These are phyloP conservation scores for Forsythia viridissima DNA, from an alignment of 257 asterid species.

Conservation along the genomic window DNA sequence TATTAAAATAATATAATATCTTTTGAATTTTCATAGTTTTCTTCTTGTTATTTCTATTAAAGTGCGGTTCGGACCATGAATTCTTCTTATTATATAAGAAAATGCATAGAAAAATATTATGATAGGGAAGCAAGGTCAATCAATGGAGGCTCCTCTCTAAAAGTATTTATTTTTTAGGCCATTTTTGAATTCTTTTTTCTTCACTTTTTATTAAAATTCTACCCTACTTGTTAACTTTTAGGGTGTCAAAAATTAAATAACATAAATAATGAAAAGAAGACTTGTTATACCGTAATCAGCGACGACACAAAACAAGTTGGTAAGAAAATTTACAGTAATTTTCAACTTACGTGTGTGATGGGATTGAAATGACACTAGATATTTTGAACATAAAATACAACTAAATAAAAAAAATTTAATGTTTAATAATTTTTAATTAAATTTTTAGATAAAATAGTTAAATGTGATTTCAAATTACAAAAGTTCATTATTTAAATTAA, in stretches of 20 bases:
- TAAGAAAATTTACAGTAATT: conserved; percentile 1
- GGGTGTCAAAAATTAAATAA: not conserved
- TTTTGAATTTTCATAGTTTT: conserved; percentile 39
- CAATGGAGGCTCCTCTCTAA: conserved; percentile 26
- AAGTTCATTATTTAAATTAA: not conserved
- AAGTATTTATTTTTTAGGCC: conserved; percentile 22
- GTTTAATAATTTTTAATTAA: not conserved
- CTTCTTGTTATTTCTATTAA: conserved; percentile 32
- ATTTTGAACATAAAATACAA: not conserved
- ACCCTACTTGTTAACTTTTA: conserved; percentile 12
- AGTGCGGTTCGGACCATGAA: not conserved
- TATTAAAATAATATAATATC: conserved; percentile 21
- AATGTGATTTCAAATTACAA: not conserved
- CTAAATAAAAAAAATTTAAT: no score
- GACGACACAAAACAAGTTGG: conserved; percentile 28
- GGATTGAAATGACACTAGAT: not conserved
- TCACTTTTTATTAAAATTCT: not conserved
- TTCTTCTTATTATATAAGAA: not conserved
- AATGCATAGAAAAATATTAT: conserved; percentile 8
- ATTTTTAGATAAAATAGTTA: not conserved
- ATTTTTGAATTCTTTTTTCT: not conserved
- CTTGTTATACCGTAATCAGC: conserved; percentile 37
- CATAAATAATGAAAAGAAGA: conserved; percentile 1
- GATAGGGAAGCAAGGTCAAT: conserved; percentile 45
- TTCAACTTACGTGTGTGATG: conserved; percentile 17